phyloP scores from a whole-genome alignment of 1,139 yeast species.

The Debaryomyces fabryi region DNA sequence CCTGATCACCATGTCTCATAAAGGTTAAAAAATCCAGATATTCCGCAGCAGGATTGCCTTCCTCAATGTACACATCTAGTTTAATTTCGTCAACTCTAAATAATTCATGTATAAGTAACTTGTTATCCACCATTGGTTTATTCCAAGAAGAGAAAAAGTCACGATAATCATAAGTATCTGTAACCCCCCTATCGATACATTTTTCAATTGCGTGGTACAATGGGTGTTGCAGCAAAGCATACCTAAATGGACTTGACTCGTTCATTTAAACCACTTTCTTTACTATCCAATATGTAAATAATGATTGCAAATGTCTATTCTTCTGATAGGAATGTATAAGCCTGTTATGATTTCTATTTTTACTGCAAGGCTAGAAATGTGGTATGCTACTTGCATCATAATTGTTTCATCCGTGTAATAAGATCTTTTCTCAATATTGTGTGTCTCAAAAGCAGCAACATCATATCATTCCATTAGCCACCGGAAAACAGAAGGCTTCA shows the following conservation, averaged over 20 bases:
- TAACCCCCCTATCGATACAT: not conserved
- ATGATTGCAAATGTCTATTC: not conserved
- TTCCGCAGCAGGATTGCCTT: not conserved
- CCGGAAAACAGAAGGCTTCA: too few species aligned
- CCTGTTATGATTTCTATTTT: not conserved
- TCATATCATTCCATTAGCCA: too few species aligned
- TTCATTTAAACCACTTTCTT: not conserved
- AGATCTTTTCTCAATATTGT: too few species aligned
- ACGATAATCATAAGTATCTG: not conserved
- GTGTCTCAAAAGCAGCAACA: too few species aligned
- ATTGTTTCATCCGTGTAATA: not conserved
- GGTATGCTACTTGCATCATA: not conserved
- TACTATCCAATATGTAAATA: not conserved
- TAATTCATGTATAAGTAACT: not conserved
- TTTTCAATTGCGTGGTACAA: not conserved
- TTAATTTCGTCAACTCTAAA: not conserved
- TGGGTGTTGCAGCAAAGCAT: not conserved
- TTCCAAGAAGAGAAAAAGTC: not conserved
- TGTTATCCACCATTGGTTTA: not conserved
- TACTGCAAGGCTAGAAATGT: not conserved
- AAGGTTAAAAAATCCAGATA: not conserved
- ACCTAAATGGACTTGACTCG: not conserved
- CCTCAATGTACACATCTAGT: not conserved
- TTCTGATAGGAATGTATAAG: not conserved
- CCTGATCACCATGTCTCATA: not conserved